Percentiles rank a stretch among this genome's conserved stretches.
phyloP scores from a whole-genome alignment of 176 grass and related monocot species.

The Metroxylon sagu region DNA sequence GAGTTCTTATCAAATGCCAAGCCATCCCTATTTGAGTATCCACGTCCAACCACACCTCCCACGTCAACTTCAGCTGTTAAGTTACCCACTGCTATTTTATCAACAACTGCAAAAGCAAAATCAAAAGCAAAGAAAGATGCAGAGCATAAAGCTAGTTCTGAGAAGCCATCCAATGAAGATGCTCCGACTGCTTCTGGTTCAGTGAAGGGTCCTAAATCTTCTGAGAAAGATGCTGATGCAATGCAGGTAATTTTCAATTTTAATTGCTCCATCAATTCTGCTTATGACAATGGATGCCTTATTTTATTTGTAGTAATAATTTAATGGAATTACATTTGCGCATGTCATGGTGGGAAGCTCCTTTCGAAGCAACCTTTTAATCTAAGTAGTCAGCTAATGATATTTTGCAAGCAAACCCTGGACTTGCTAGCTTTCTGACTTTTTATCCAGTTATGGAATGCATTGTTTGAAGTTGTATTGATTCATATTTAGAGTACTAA shows the following conservation, averaged over 20 bases:
- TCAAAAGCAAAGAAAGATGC: conserved; percentile 89
- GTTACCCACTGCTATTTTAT: conserved; percentile 83
- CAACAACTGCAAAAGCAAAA: conserved; percentile 92
- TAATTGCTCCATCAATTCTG: neutral
- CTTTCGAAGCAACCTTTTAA: no score
- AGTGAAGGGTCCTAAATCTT: conserved; percentile 40
- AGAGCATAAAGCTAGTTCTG: conserved; percentile 68
- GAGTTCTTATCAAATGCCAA: conserved; percentile 93
- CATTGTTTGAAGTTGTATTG: no score
- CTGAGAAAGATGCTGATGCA: conserved; percentile 65
- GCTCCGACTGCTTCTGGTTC: conserved; percentile 34
- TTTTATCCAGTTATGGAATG: no score
- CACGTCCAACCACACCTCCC: conserved; percentile 65
- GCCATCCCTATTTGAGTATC: conserved; percentile 84
- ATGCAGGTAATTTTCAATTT: conserved; percentile 63
- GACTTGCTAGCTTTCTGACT: no score
- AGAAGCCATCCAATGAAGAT: conserved; percentile 52
- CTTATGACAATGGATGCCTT: no score
- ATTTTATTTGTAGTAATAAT: no score
- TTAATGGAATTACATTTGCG: no score
- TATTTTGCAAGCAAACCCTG: no score
- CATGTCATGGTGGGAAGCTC: no score
- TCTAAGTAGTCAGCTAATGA: no score
- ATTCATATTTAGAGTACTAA: no score
- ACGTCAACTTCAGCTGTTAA: conserved; percentile 64